Percentiles rank a stretch among this genome's conserved stretches.
phyloP scores from a whole-genome alignment of 2,329 filamentous ascomycete species.

The Corniculantispora saksenae region DNA sequence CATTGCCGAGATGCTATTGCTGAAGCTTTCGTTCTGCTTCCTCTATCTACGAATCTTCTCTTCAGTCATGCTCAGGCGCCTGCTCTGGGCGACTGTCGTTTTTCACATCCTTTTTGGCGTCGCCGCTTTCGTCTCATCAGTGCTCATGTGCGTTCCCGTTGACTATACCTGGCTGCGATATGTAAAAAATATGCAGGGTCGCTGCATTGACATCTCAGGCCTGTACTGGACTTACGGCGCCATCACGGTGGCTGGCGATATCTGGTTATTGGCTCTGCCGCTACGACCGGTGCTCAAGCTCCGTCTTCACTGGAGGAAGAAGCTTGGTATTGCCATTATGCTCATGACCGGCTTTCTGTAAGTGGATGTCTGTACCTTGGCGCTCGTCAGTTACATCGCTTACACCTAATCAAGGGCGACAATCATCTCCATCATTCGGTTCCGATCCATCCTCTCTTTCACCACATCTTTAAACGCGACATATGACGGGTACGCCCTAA shows the following conservation, averaged over 20 bases:
- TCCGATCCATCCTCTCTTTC: not conserved
- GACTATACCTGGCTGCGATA: not conserved
- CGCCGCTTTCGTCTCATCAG: not conserved
- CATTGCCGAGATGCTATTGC: not conserved
- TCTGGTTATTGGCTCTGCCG: not conserved
- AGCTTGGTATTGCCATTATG: not conserved
- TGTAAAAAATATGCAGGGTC: not conserved
- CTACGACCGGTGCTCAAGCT: not conserved
- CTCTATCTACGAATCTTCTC: constrained; percentile 3
- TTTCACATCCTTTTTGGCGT: not conserved
- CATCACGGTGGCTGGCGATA: not conserved
- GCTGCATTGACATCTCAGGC: not conserved
- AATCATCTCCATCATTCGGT: not conserved
- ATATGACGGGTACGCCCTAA: constrained; percentile 22
- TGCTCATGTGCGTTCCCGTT: not conserved
- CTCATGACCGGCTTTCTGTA: not conserved
- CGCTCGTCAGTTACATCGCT: not conserved
- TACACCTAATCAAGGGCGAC: not conserved
- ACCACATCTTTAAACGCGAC: constrained; percentile 22
- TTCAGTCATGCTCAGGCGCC: not conserved
- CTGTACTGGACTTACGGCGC: constrained; percentile 1
- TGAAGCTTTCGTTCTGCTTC: constrained; percentile 4
- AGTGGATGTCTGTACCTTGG: not conserved
- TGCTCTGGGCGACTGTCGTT: not conserved
- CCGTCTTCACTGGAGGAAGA: not conserved